Evolutionary conservation across 2,329 filamentous ascomycete species (phyloP).

Genomic region (Neofusicoccum laricinum): DNA sequence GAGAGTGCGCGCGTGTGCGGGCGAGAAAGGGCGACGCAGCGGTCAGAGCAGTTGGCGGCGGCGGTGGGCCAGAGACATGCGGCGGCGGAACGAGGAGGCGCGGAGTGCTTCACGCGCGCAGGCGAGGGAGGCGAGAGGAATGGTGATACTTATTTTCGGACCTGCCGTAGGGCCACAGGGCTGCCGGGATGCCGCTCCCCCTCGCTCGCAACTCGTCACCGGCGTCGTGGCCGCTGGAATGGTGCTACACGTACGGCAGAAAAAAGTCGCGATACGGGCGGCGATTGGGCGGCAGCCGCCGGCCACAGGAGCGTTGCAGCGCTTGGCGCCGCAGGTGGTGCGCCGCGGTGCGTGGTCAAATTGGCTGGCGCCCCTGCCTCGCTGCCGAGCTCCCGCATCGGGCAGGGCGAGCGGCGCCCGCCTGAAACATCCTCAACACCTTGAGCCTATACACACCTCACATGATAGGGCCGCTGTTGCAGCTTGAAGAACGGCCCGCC

Average conservation of each 20-base stretch:
- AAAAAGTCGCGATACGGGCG: background rate
- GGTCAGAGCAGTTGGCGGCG: background rate
- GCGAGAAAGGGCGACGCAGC: background rate
- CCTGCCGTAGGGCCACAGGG: background rate
- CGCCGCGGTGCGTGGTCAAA: background rate
- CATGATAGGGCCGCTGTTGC: background rate
- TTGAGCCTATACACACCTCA: background rate
- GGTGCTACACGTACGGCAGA: background rate
- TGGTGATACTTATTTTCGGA: background rate
- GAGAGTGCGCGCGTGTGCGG: background rate
- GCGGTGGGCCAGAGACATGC: background rate
- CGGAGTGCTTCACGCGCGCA: background rate
- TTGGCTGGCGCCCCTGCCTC: background rate
- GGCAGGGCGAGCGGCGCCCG: background rate
- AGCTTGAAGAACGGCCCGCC: background rate
- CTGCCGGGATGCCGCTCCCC: slow-evolving; percentile 1
- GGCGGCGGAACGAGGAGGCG: background rate
- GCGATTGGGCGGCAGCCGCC: background rate
- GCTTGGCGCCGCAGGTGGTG: slow-evolving; percentile 10
- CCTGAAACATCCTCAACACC: background rate
- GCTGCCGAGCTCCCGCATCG: background rate
- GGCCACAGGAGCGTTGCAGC: background rate
- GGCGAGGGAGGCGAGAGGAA: background rate
- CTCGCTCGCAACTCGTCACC: background rate
- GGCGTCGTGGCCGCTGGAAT: background rate